Base-by-base conservation (phyloP, 805 yeast species). In the Isabelozyma gotoi region DNA sequence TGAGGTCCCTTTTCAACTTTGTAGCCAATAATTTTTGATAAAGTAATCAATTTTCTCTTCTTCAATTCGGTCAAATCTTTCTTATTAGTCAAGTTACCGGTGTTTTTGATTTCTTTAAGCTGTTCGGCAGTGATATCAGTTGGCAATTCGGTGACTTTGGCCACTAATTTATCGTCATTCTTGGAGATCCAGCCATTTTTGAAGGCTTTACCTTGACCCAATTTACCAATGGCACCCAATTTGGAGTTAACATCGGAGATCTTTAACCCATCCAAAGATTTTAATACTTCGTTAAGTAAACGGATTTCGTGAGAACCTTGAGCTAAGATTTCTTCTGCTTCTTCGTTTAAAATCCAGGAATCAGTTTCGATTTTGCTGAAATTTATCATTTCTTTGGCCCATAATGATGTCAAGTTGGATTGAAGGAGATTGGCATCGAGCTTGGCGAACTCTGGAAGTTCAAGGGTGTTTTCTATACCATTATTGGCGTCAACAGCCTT, bases 171-270 rank as follows among this genome's bases (percentile, higher is more conserved):
- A 55, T 87, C 96, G 45, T 92, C 95, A 46, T 85, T 87, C 65
- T 95, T 94, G 50, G 79, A 71, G 57, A 94, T 84, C 99, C 99
- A 94, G 34, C 96, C 95, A 65, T 91, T 91, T 68, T 90, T 92
- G 79, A 94, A 95, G 14, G 98, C 99, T 59, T 91, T 84, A 55
- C 96, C 96, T 72, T 94, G 99, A 50, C 99, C 99, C 51, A 92
- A 77, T 55, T 84, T 84, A 49, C 97, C 98, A 46, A 81, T 81
- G 41, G 81, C 72, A 44, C 97, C 97, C 68, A 92, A 73, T 51
- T 84, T 78, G 43, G 82, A 62, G 45, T 67, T 65, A 42, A 86
- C 88, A 42, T 92, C 97, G 18, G 85, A 63, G 55, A 94, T 83
- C 60, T 86, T 88, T 56, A 94, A 76, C 31, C 92, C 90, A 44